Base-by-base conservation (phyloP, 345 rosid species). In the Chamaenerion angustifolium region DNA sequence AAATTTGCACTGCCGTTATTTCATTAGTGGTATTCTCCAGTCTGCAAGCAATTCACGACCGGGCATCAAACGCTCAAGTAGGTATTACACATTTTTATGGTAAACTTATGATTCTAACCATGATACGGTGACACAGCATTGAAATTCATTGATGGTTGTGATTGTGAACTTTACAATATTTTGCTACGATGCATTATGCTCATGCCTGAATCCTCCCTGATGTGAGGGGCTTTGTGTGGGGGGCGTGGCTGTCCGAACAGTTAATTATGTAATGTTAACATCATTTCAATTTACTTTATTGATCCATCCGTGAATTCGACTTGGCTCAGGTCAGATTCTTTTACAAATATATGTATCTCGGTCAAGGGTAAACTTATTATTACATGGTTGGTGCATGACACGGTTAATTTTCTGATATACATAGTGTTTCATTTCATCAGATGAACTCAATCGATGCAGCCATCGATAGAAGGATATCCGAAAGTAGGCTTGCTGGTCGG, bases 241-340 rank as follows among this genome's bases (percentile, higher is more conserved):
- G 78, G 88, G n/a, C n/a, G n/a, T n/a, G n/a, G 74, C 71, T 69
- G 75, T 72, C 73, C 80, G 79, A 54, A 66, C 77, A 64, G 86
- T 79, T 74, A 66, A 72, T 81, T 80, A 68, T 72, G 65, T 76
- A 68, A n/a, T 68, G 49, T 48, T 78, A 66, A 73, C 74, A 60
- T 79, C 76, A 55, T 71, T 73, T 57, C 80, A 66, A 72, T 79
- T 76, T 74, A 71, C 65, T 73, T 73, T 69, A 63, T 65, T 68
- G 80, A 58, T 66, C 71, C 72, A 67, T 73, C 77, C 62, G 83
- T 72, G 81, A 77, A 61, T 55, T 73, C 92, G 68, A 65, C 76
- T 71, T 71, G 85, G 80, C 84, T 80, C 95, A 87, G 98, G 98
- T 92, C 98, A 92, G 97, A 81, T 69, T 73, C 92, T 80, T 82